Percentiles rank a stretch among this genome's conserved stretches.
Conservation (phyloP, 345 rosid species). For the Hibiscus mutabilis region DNA sequence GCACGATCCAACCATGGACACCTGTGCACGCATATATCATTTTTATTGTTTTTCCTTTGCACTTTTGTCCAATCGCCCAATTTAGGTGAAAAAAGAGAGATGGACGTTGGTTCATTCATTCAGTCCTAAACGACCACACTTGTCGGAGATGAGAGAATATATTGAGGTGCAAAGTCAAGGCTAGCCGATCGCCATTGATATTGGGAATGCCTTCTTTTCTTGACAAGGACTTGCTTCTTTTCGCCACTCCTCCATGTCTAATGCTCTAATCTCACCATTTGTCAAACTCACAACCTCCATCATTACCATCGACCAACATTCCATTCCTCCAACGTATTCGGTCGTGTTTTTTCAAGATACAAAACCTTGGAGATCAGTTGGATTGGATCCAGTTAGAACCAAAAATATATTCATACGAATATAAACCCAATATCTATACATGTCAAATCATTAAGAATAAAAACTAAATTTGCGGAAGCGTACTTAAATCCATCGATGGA, state of each 20-base stretch:
- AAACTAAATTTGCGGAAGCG: no score
- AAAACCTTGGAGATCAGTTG: neutral
- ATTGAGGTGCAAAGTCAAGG: neutral
- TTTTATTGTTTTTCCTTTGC: neutral
- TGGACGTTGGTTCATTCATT: neutral
- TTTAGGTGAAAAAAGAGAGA: neutral
- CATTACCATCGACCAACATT: no score
- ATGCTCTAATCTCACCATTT: neutral
- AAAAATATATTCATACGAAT: no score
- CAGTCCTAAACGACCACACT: neutral
- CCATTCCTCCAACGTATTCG: no score
- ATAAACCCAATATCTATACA: no score
- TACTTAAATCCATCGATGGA: no score
- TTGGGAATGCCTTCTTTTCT: neutral
- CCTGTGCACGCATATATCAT: neutral
- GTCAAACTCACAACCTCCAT: neutral
- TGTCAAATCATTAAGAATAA: no score
- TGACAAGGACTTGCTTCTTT: neutral
- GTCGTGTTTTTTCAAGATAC: neutral
- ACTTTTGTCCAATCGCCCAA: neutral
- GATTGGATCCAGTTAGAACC: neutral
- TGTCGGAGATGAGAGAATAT: neutral
- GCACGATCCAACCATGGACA: neutral
- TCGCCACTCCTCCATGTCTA: neutral
- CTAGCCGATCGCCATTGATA: neutral